phyloP scores from a whole-genome alignment of 2,329 filamentous ascomycete species.

The Colletotrichum nymphaeae region DNA sequence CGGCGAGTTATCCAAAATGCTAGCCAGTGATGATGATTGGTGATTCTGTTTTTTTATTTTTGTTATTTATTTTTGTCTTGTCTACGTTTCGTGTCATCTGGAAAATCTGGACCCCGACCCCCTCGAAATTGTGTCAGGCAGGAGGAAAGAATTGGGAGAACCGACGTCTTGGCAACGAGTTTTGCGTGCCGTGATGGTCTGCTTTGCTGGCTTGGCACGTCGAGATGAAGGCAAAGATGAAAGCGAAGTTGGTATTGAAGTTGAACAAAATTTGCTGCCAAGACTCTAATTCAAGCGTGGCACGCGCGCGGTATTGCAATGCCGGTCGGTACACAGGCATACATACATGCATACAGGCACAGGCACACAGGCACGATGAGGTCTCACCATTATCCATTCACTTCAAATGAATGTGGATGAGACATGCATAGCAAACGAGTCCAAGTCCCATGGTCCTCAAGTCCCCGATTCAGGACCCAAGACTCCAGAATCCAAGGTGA shows the following conservation, averaged over 20 bases:
- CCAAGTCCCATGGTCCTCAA: neutral
- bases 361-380: neutral
- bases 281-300: neutral
- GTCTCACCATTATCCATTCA: neutral
- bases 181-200: neutral
- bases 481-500: neutral
- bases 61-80: neutral
- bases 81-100: neutral
- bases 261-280: neutral
- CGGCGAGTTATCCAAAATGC: neutral
- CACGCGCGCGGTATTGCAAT: neutral
- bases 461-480: too few relatives aligned
- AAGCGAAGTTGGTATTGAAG: neutral
- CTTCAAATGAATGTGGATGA: neutral
- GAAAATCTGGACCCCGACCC: neutral
- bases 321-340: neutral
- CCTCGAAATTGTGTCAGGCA: neutral
- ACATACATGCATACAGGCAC: too few relatives aligned
- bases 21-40: neutral
- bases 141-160: neutral
- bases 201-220: neutral
- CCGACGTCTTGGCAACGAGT: neutral
- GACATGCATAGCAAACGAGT: neutral
- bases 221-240: neutral
- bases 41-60: neutral